A percentile compares a stretch with the other conserved stretches of the same genome.
phyloP scores from a whole-genome alignment of 2,329 filamentous ascomycete species.

The Pseudogymnoascus sp. region DNA sequence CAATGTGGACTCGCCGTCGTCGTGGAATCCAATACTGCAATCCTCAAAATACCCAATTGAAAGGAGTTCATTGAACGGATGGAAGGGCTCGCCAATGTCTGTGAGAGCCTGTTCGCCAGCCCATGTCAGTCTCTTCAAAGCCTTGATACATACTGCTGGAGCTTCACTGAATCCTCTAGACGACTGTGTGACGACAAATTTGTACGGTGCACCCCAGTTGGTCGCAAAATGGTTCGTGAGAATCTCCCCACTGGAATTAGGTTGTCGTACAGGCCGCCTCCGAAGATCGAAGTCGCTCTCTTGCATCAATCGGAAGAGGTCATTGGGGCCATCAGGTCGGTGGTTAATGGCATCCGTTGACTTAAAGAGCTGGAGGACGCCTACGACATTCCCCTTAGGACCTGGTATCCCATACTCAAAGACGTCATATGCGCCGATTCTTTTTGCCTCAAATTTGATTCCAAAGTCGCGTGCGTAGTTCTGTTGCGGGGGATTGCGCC shows the following conservation, averaged over 20 bases:
- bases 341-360: constrained; percentile 46
- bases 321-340: constrained; percentile 49
- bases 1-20: constrained; percentile 58
- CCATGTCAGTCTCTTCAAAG: constrained; percentile 49
- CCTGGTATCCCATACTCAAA: constrained; percentile 41
- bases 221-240: constrained; percentile 46
- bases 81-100: constrained; percentile 15
- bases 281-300: constrained; percentile 37
- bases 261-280: constrained; percentile 33
- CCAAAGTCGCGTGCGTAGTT: neutral
- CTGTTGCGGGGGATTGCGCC: neutral
- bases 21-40: constrained; percentile 55
- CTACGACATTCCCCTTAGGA: constrained; percentile 32
- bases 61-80: constrained; percentile 57
- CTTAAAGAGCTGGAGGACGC: constrained; percentile 48
- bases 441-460: neutral
- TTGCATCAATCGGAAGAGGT: constrained; percentile 49
- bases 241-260: constrained; percentile 32
- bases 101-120: constrained; percentile 38
- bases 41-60: constrained; percentile 55
- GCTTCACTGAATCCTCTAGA: constrained; percentile 44
- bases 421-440: constrained; percentile 24
- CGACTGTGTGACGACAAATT: constrained; percentile 52
- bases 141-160: constrained; percentile 40
- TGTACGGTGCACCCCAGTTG: constrained; percentile 53